Evolutionary conservation across 2,329 filamentous ascomycete genomes (phyloP).

Genomic region (Pyricularia sp.): DNA sequence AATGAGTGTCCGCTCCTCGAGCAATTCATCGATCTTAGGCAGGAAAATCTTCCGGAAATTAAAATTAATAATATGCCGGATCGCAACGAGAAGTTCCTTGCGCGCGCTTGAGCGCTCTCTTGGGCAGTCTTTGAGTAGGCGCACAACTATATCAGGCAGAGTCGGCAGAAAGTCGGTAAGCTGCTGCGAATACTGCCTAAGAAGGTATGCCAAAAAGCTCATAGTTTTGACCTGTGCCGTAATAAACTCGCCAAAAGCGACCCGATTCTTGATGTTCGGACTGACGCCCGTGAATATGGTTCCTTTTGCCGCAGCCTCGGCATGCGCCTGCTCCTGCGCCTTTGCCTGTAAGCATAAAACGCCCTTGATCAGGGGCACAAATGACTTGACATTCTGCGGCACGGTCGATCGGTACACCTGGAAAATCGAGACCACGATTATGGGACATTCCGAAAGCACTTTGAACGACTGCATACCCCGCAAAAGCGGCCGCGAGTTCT

Average conservation of each 20-base stretch:
- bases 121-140: slow-evolving; percentile 86
- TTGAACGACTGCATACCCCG: slow-evolving; percentile 99
- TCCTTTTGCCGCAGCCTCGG: slow-evolving; percentile 68
- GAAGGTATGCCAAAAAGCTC: slow-evolving; percentile 92
- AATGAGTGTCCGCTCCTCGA: slow-evolving; percentile 90
- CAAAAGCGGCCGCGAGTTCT: slow-evolving; percentile 66
- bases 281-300: slow-evolving; percentile 89
- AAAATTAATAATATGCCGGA: slow-evolving; percentile 98
- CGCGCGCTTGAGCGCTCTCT: slow-evolving; percentile 87
- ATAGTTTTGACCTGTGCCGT: slow-evolving; percentile 98
- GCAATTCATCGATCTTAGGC: slow-evolving; percentile 84
- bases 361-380: slow-evolving; percentile 88
- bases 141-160: slow-evolving; percentile 81
- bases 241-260: slow-evolving; percentile 94
- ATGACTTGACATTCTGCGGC: slow-evolving; percentile 75
- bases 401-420: slow-evolving; percentile 81
- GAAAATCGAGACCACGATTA: slow-evolving; percentile 97
- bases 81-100: slow-evolving; percentile 92
- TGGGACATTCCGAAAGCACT: slow-evolving; percentile 92
- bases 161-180: slow-evolving; percentile 79
- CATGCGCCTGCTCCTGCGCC: slow-evolving; percentile 86
- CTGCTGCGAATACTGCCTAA: slow-evolving; percentile 80
- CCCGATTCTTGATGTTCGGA: slow-evolving; percentile 84
- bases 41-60: slow-evolving; percentile 95
- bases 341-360: slow-evolving; percentile 83